These are phyloP conservation scores for Corynespora cassiicola DNA, from an alignment of 2,329 filamentous ascomycete species.

Conservation along the genomic window DNA sequence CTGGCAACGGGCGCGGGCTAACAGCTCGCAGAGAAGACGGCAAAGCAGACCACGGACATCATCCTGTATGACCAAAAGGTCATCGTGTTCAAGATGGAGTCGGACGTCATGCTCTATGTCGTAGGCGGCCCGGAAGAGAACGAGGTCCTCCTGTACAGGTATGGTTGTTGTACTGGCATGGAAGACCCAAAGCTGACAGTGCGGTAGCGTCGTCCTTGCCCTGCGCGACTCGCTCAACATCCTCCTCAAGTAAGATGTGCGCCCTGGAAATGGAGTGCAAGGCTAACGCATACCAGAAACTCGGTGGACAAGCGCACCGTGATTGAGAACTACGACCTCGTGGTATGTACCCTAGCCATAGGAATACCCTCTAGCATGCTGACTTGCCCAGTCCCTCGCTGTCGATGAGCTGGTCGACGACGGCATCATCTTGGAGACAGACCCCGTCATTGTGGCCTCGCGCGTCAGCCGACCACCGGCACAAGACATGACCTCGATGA, in stretches of 20 bases:
- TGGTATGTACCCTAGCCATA: conserved; percentile 49
- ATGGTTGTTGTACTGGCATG: conserved; percentile 4
- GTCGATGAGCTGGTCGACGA: conserved; percentile 76
- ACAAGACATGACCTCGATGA: conserved; percentile 85
- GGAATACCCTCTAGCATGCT: conserved; percentile 44
- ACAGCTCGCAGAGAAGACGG: conserved; percentile 73
- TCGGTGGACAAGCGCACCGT: conserved; percentile 97
- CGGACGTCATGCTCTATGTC: conserved; percentile 95
- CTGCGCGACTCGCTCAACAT: conserved; percentile 89
- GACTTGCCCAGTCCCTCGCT: conserved; percentile 87
- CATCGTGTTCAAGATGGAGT: conserved; percentile 97
- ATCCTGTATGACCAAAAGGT: conserved; percentile 97
- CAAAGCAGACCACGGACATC: conserved; percentile 93
- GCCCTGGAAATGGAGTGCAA: too few relatives aligned
- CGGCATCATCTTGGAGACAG: conserved; percentile 95
- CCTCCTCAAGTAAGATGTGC: conserved; percentile 77
- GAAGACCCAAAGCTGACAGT: conserved; percentile 14
- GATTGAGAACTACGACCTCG: conserved; percentile 97
- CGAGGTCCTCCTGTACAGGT: conserved; percentile 89
- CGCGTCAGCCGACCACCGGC: conserved; percentile 90
- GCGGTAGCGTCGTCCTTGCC: conserved; percentile 78
- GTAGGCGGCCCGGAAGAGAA: conserved; percentile 92
- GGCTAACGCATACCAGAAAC: conserved; percentile 66
- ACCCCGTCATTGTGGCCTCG: conserved; percentile 91
- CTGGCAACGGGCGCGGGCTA: conserved; percentile 13